A percentile compares a stretch with the other conserved stretches of the same genome.
Conservation (phyloP, 257 asterid species). For the Solanum pinnatisectum region DNA sequence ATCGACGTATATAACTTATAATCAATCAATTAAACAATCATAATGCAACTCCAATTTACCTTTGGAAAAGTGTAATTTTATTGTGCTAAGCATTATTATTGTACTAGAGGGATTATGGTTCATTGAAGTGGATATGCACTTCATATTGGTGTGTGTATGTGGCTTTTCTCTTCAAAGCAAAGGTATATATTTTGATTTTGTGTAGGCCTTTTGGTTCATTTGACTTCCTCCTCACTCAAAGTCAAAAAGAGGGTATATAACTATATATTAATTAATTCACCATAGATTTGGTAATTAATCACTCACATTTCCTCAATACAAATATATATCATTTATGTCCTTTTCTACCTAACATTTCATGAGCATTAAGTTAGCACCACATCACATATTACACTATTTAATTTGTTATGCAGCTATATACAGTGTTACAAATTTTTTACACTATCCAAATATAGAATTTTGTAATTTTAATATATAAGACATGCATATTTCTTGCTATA, state of each 20-base stretch:
- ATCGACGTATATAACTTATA: neutral
- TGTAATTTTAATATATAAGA: neutral
- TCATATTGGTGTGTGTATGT: constrained; percentile 4
- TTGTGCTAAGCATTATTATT: neutral
- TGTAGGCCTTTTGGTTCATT: constrained; percentile 8
- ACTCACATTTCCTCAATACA: neutral
- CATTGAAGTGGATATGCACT: constrained; percentile 4
- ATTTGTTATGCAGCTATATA: neutral
- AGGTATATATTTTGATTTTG: constrained; percentile 20
- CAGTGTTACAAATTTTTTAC: neutral
- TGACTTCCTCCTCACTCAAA: constrained; percentile 64
- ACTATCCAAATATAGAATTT: neutral
- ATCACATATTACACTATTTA: neutral
- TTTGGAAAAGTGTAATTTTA: neutral
- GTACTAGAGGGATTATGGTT: neutral
- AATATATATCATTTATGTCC: neutral
- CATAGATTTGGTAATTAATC: constrained; percentile 2
- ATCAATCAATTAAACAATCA: neutral
- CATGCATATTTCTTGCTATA: neutral
- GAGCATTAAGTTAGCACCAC: constrained; percentile 3
- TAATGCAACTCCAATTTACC: neutral
- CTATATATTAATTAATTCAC: neutral
- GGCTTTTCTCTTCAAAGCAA: constrained; percentile 44
- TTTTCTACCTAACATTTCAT: constrained; percentile 34
- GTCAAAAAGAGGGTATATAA: neutral